Conservation (phyloP, 2,329 filamentous ascomycete species). For the Xylaria hypoxylon region DNA sequence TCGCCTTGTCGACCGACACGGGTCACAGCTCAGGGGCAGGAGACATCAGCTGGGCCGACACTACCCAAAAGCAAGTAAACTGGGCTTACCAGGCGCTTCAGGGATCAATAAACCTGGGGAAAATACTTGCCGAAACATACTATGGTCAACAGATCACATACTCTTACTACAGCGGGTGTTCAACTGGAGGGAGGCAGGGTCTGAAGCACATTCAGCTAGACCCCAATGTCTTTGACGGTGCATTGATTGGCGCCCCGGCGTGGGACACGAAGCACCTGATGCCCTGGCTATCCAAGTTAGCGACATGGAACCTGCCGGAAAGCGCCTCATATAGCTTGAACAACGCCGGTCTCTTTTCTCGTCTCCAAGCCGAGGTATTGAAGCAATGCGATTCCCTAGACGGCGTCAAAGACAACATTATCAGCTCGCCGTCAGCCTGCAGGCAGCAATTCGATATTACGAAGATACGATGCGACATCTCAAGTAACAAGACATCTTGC, state of each 20-base stretch:
- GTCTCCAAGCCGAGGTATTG: conserved; percentile 57
- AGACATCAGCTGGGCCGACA: conserved; percentile 52
- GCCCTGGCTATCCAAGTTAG: conserved; percentile 55
- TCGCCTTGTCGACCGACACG: conserved; percentile 52
- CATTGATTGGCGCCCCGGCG: conserved; percentile 58
- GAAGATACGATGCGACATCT: conserved; percentile 50
- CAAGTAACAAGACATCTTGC: conserved; percentile 49
- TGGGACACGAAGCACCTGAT: conserved; percentile 62
- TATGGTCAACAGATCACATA: conserved; percentile 56
- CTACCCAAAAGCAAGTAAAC: conserved; percentile 48
- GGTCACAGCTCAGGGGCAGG: conserved; percentile 49
- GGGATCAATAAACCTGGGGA: conserved; percentile 58
- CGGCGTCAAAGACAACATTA: conserved; percentile 57
- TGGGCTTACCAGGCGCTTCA: conserved; percentile 54
- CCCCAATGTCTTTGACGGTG: conserved; percentile 64
- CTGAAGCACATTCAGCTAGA: conserved; percentile 59
- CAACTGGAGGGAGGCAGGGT: conserved; percentile 66
- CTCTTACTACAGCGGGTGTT: conserved; percentile 65
- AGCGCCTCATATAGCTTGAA: conserved; percentile 55
- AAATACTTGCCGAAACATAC: conserved; percentile 57
- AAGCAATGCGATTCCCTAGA: conserved; percentile 59
- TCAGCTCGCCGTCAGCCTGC: conserved; percentile 55
- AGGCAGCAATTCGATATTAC: conserved; percentile 48
- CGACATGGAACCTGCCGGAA: conserved; percentile 59
- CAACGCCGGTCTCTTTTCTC: conserved; percentile 53